These are phyloP conservation scores for Chaetomium cochliodes DNA, from an alignment of 495 filamentous ascomycete species.

Conservation along the genomic window DNA sequence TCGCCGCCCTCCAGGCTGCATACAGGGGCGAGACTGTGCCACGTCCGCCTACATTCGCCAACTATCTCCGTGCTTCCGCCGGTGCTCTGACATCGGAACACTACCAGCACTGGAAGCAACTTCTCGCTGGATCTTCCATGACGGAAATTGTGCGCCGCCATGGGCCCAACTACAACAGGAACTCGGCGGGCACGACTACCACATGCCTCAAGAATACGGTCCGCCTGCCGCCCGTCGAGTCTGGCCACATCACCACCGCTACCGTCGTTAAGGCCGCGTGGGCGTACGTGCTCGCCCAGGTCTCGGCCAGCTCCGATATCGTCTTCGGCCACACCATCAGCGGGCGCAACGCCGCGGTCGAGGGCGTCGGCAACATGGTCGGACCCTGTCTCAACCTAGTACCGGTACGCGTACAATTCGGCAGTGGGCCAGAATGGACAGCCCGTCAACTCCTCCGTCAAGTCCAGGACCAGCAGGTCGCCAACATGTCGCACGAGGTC, in stretches of 20 bases:
- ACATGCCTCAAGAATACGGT: conserved; percentile 22
- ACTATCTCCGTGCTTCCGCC: conserved; percentile 54
- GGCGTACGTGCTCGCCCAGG: conserved; percentile 54
- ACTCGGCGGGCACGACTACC: not conserved
- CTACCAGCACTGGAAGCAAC: conserved; percentile 54
- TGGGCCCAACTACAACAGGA: conserved; percentile 16
- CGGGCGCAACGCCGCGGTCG: conserved; percentile 56
- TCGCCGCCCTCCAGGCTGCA: conserved; percentile 51
- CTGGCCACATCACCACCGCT: conserved; percentile 49
- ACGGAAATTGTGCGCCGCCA: conserved; percentile 33
- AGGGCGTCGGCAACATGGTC: conserved; percentile 51
- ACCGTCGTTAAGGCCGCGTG: conserved; percentile 57
- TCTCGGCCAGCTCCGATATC: conserved; percentile 47
- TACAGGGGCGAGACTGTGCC: conserved; percentile 53
- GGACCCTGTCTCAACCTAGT: conserved; percentile 58
- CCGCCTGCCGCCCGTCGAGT: conserved; percentile 22
- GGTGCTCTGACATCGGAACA: conserved; percentile 34
- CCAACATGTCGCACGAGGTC: conserved; percentile 43
- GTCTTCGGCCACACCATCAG: conserved; percentile 56
- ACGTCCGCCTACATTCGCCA: conserved; percentile 50
- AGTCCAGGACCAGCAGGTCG: conserved; percentile 59
- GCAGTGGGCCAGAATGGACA: conserved; percentile 15
- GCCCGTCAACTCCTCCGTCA: conserved; percentile 49
- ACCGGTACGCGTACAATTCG: conserved; percentile 56
- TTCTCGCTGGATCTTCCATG: conserved; percentile 51